These are phyloP conservation scores for Colletotrichum salicis DNA, from an alignment of 2,329 filamentous ascomycete genomes.

Conservation along the genomic window DNA sequence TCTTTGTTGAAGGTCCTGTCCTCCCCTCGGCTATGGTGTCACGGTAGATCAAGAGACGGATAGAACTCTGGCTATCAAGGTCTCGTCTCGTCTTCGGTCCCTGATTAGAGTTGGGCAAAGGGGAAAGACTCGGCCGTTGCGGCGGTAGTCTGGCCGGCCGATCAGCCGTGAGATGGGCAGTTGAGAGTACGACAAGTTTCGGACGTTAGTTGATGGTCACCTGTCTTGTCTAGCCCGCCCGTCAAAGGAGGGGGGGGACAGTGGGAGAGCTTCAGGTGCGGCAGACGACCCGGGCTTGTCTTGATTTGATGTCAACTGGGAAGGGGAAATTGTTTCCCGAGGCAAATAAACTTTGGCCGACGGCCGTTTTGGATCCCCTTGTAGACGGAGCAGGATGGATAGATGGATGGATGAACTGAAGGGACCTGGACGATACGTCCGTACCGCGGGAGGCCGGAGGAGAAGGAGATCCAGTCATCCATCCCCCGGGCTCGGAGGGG, in stretches of 20 bases:
- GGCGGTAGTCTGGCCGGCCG: not conserved
- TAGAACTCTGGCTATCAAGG: not conserved
- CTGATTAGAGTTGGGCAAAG: not conserved
- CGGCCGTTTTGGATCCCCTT: not conserved
- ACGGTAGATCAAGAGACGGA: not conserved
- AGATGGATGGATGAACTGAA: not conserved
- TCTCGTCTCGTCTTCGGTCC: not conserved
- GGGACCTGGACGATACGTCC: conserved; percentile 11
- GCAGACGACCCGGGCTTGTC: not conserved
- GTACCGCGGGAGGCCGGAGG: conserved; percentile 20
- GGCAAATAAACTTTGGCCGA: not conserved
- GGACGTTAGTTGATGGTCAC: not conserved
- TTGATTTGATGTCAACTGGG: not conserved
- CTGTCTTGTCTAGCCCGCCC: not conserved
- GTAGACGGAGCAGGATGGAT: not conserved
- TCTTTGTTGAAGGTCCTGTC: not conserved
- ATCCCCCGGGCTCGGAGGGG: not conserved
- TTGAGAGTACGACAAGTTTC: not conserved
- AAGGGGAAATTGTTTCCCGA: not conserved
- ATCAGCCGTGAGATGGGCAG: not conserved
- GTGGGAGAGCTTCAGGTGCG: not conserved
- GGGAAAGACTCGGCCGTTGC: not conserved
- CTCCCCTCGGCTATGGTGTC: not conserved
- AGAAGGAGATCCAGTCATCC: not conserved
- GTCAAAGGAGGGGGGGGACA: not conserved